Conservation (phyloP, 768 basidiomycete species). For the Lactifluus subvellereus region DNA sequence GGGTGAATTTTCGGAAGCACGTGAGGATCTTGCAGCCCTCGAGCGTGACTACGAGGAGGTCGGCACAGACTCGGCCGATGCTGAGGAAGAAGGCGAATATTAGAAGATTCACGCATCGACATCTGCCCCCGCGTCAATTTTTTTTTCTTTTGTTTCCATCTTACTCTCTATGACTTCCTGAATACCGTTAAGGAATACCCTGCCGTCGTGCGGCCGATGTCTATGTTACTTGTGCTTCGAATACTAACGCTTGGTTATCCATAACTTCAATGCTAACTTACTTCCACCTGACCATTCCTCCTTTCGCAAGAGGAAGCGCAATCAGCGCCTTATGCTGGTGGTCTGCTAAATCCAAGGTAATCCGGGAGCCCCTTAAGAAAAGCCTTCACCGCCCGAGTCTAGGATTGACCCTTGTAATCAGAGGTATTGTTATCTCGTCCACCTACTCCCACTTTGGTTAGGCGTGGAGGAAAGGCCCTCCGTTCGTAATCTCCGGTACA, state of each 20-base stretch:
- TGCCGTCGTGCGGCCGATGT: constrained; percentile 4
- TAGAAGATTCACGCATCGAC: constrained; percentile 28
- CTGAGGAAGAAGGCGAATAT: constrained; percentile 61
- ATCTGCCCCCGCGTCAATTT: not conserved
- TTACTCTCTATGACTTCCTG: constrained; percentile 3
- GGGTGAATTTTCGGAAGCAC: constrained; percentile 97
- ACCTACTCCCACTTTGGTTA: no score
- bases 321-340: not conserved
- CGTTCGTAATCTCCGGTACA: no score
- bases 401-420: no score
- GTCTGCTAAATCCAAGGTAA: not conserved
- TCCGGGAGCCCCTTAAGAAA: no score
- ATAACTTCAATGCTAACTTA: constrained; percentile 25
- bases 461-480: no score
- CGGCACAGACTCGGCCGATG: constrained; percentile 69
- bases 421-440: no score
- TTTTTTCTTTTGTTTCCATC: constrained; percentile 4
- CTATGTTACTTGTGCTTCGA: constrained; percentile 23
- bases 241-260: constrained; percentile 23
- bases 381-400: no score
- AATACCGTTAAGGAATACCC: constrained; percentile 16
- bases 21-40: constrained; percentile 95
- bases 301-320: not conserved
- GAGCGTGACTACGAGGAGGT: constrained; percentile 96
- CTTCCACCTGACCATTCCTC: not conserved